Base-by-base conservation (phyloP, 2,329 filamentous ascomycete species). In the Trichoderma koningiopsis region DNA sequence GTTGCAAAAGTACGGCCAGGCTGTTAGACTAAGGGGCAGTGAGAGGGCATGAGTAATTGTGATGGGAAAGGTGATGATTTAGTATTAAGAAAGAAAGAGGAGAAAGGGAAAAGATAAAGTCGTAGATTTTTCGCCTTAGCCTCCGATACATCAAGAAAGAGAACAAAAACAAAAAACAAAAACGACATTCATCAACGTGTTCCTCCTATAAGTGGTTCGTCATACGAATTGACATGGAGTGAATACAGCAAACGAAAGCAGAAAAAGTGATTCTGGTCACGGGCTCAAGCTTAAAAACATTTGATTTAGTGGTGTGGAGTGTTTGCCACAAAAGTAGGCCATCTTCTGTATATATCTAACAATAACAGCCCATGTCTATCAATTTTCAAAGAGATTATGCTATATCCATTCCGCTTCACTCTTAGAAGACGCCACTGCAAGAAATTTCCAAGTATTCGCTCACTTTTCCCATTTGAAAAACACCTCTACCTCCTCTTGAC, bases 1-100 rank as follows among this genome's bases (percentile, higher is more conserved):
- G 87, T 85, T 99, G 75, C 96, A 99, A 84, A 99, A 99, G 86
- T 99, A 99, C 81, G 96, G 96, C 56, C 96, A 99, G 82, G 92
- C 96, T 2, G 96, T 99, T 73, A 89, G 96, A 77, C 85, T 99
- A 82, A 89, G 96, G 76, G 96, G 96, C 52, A 98, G 95, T 78
- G 96, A 99, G 86, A 89, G 96, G 76, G 93, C 93, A 76, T 97
- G 85, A 66, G 27, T 10, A 47, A 37, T 14, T 60, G 33, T 55
- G 14, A 33, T 47, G 24, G 27, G 27, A 14, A 43, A n/a, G 16
- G 40, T 40, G 56, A 40, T 47, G 55, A n/a, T 29, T n/a, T 52
- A 16, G 52, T 57, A 27, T n/a, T 29, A n/a, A n/a, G 55, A 29
- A 22, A n/a, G 33, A 29, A 29, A n/a, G 55, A n/a, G 24, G 24